Evolutionary conservation across 371 early-diverging fungal species (phyloP).

Genomic region (Sporodiniella umbellata): DNA sequence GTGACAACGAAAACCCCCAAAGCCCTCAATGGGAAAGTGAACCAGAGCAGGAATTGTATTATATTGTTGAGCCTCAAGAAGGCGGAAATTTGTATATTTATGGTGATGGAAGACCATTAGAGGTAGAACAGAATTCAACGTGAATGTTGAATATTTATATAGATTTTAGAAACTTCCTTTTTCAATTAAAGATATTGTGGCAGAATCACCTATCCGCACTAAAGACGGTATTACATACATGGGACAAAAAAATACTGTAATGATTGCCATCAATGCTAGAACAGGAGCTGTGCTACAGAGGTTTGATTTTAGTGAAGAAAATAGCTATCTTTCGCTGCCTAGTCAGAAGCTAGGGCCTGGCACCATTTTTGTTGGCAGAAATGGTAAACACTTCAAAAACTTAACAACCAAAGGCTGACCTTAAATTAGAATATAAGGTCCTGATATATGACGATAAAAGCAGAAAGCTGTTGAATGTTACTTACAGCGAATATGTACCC

Average conservation of each 20-base stretch:
- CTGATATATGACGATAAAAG: conserved; percentile 22
- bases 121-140: conserved; percentile 28
- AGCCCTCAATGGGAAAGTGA: conserved; percentile 3
- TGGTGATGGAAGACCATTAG: conserved; percentile 51
- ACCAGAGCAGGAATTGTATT: conserved; percentile 39
- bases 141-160: not conserved
- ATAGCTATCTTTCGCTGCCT: conserved; percentile 15
- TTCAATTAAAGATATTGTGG: conserved; percentile 67
- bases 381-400: conserved; percentile 22
- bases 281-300: conserved; percentile 60
- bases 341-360: conserved; percentile 20
- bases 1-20: too few species aligned
- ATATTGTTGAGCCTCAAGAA: conserved; percentile 78
- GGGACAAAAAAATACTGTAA: conserved; percentile 61
- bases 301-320: conserved; percentile 44
- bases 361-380: conserved; percentile 38
- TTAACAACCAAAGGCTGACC: not conserved
- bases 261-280: conserved; percentile 69
- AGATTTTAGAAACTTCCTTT: conserved; percentile 62
- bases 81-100: conserved; percentile 72
- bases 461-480: conserved; percentile 34
- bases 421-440: conserved; percentile 17
- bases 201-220: conserved; percentile 56
- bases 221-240: conserved; percentile 62
- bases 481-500: conserved; percentile 46